Conservation (phyloP, 768 basidiomycete genomes). For the Amanita rimosa region DNA sequence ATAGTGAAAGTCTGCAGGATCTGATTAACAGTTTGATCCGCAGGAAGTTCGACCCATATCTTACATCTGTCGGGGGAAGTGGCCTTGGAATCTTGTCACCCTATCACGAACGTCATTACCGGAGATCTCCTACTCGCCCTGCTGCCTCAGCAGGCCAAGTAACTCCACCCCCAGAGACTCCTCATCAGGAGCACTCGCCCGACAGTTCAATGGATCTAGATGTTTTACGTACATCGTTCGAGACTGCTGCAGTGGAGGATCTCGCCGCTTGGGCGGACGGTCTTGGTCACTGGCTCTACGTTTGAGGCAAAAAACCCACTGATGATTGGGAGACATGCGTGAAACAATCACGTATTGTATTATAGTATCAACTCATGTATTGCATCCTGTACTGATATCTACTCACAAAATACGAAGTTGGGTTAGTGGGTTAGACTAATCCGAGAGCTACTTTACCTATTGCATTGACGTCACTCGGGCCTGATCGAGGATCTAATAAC, state of each 20-base stretch:
- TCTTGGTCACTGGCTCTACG: constrained; percentile 53
- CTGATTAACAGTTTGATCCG: constrained; percentile 50
- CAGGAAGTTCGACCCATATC: constrained; percentile 70
- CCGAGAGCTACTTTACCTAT: background rate
- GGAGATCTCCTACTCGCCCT: constrained; percentile 15
- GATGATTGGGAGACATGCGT: background rate
- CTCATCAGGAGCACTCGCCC: constrained; percentile 10
- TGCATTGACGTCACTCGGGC: constrained; percentile 3
- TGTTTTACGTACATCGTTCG: constrained; percentile 31
- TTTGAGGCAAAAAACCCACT: constrained; percentile 20
- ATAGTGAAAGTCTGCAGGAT: constrained; percentile 40
- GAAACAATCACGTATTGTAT: background rate
- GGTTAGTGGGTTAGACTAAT: background rate
- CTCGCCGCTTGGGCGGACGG: constrained; percentile 41
- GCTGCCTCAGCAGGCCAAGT: constrained; percentile 23
- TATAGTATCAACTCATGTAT: background rate
- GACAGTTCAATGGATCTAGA: constrained; percentile 15
- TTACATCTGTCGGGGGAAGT: constrained; percentile 88
- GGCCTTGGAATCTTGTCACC: constrained; percentile 81
- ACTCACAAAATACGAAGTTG: no score
- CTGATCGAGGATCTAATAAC: constrained; percentile 4
- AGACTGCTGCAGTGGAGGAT: constrained; percentile 25
- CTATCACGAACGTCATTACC: constrained; percentile 31
- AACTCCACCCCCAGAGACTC: constrained; percentile 31
- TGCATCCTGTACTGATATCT: background rate